These are phyloP conservation scores for Phylloporus arenicola DNA, from an alignment of 768 basidiomycete species.

Conservation along the genomic window DNA sequence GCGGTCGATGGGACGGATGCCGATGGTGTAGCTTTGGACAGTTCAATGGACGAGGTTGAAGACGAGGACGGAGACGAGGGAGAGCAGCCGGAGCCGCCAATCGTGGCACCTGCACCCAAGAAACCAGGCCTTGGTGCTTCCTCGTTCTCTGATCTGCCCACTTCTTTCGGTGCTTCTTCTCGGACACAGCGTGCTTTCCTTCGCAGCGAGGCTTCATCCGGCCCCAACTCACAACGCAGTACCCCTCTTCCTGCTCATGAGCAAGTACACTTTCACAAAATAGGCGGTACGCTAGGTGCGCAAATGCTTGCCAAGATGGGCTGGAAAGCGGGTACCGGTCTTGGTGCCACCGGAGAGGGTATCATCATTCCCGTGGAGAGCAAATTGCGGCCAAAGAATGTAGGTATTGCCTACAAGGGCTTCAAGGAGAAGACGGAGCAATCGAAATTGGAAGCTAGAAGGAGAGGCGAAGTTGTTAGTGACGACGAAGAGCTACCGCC, in stretches of 20 bases:
- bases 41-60: constrained; percentile 31
- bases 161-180: constrained; percentile 35
- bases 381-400: constrained; percentile 77
- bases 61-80: constrained; percentile 33
- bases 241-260: constrained; percentile 60
- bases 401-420: constrained; percentile 83
- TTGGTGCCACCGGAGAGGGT: constrained; percentile 71
- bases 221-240: constrained; percentile 37
- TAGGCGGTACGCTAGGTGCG: constrained; percentile 76
- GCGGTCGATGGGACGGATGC: constrained; percentile 33
- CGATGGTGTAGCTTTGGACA: constrained; percentile 31
- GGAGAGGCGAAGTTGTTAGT: constrained; percentile 67
- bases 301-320: constrained; percentile 94
- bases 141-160: constrained; percentile 26
- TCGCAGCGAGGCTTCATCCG: constrained; percentile 43
- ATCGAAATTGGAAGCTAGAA: constrained; percentile 70
- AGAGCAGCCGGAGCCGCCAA: constrained; percentile 25
- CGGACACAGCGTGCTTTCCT: constrained; percentile 48
- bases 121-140: constrained; percentile 23
- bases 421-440: constrained; percentile 88
- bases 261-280: constrained; percentile 74
- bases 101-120: constrained; percentile 21
- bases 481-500: constrained; percentile 53
- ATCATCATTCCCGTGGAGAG: constrained; percentile 86
- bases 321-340: constrained; percentile 79